Evolutionary conservation across 495 filamentous ascomycete genomes (phyloP).

Genomic region (Staphylotrichum tortipilum): DNA sequence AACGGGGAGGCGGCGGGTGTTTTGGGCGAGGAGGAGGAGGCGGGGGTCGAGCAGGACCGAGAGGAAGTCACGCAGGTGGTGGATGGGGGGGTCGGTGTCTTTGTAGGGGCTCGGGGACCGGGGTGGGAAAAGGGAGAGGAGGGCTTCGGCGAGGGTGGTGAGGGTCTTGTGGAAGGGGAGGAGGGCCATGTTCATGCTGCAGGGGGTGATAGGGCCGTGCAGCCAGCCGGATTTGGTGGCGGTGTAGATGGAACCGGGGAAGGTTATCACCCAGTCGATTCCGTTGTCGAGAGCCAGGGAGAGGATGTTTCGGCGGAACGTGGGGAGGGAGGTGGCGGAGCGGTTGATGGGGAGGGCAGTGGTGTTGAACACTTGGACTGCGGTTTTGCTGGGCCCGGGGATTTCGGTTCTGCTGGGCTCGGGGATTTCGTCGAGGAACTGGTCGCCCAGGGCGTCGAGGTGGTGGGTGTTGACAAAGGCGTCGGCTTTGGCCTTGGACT

Average conservation of each 20-base stretch:
- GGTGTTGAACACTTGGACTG: no score
- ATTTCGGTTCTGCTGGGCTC: no score
- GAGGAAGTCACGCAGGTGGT: no score
- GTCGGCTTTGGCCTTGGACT: not conserved
- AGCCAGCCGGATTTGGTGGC: not conserved
- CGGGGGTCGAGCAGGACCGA: constrained; percentile 16
- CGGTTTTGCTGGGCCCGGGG: no score
- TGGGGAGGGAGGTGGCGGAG: not conserved
- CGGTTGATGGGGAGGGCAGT: no score
- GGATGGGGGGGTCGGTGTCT: not conserved
- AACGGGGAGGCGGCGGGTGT: constrained; percentile 3
- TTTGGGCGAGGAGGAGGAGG: not conserved
- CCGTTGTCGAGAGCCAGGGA: constrained; percentile 15
- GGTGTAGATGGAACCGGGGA: constrained; percentile 10
- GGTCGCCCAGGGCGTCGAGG: not conserved
- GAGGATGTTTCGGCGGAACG: not conserved
- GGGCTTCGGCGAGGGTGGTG: not conserved
- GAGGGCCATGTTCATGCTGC: no score
- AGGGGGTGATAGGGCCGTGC: constrained; percentile 7
- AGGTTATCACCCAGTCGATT: constrained; percentile 12
- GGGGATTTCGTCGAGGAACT: not conserved
- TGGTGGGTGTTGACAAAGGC: constrained; percentile 1
- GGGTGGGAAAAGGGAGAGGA: constrained; percentile 8
- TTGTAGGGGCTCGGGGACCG: not conserved
- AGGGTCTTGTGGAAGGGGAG: not conserved